Evolutionary conservation across 805 yeast genomes (phyloP), one percentile per base, ranked within the genome.

Genomic region (Candida endomychidarum): DNA sequence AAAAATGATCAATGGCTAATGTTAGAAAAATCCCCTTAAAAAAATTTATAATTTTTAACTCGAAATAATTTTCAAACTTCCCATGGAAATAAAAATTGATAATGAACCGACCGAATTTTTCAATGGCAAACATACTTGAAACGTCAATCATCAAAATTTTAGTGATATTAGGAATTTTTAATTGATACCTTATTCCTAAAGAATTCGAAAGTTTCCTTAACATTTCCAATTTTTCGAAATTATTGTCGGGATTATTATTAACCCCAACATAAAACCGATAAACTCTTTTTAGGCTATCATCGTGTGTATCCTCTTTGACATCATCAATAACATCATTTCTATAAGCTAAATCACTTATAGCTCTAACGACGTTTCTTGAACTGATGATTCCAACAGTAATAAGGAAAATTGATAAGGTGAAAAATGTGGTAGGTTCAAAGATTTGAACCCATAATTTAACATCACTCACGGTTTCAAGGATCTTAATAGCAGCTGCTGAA

Each of bases 1-100:
- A 61, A 4, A 74, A 41, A 52, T 78, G 83, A 47, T 83, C 86
- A 27, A 81, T 58, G 1, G 77, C 20, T n/a, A 84, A 49, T 0
- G 81, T 72, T 20, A 74, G 37, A 1, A 71, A 49, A 1, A 76
- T 30, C 11, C 49, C 41, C 32, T 39, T 38, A 25, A 42, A 42
- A 19, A 42, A 44, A n/a, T 34, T 40, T 3, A 30, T 26, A 10
- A 52, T 42, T 22, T 47, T 49, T 5, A 40, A 17, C 12, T 33
- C 29, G 14, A 54, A 41, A 22, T 41, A 48, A 9, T 34, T 31
- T 22, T 38, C 40, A 38, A 42, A 47, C 7, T 26, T 41, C 8
- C 56, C 56, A 9, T 43, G 38, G 32, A 48, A 49, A 25, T 38
- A 49, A 34, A 42, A 30, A 16, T 23, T 25, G 8, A 47, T 19